Evolutionary conservation across 495 filamentous ascomycete genomes (phyloP).

Genomic region (Aspergillus sclerotioniger): DNA sequence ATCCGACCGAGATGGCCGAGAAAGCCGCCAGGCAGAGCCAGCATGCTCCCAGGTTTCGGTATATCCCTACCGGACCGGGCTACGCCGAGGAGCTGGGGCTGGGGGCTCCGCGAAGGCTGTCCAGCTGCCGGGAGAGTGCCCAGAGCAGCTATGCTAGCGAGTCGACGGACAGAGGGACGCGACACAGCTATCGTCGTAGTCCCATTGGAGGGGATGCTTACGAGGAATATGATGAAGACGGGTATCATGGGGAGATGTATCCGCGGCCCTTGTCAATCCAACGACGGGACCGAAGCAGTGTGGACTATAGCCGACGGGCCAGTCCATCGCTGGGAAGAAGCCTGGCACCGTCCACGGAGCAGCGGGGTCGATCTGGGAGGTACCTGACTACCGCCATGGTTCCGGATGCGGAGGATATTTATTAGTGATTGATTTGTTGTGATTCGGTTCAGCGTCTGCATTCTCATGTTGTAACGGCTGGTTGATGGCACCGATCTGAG

Average conservation of each 20-base stretch:
- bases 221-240: not conserved
- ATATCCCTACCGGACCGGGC: constrained; percentile 32
- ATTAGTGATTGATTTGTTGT: constrained; percentile 26
- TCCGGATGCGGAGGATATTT: constrained; percentile 42
- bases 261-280: not conserved
- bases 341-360: constrained; percentile 16
- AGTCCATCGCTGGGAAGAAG: constrained; percentile 5
- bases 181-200: too few species aligned
- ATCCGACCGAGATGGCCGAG: constrained; percentile 32
- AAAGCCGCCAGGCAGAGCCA: constrained; percentile 12
- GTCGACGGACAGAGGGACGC: too few species aligned
- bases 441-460: not conserved
- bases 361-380: constrained; percentile 26
- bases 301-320: constrained; percentile 8
- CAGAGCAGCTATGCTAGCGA: not conserved
- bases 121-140: not conserved
- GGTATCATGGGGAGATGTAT: not conserved
- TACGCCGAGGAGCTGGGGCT: constrained; percentile 7
- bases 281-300: constrained; percentile 4
- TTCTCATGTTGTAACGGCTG: constrained; percentile 1
- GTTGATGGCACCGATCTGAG: too few species aligned
- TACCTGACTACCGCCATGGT: constrained; percentile 44
- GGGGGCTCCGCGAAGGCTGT: not conserved
- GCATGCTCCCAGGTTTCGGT: constrained; percentile 29
- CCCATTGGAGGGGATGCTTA: not conserved